Evolutionary conservation across 305 asterid genomes (phyloP).

Genomic region (Rubia balearica): DNA sequence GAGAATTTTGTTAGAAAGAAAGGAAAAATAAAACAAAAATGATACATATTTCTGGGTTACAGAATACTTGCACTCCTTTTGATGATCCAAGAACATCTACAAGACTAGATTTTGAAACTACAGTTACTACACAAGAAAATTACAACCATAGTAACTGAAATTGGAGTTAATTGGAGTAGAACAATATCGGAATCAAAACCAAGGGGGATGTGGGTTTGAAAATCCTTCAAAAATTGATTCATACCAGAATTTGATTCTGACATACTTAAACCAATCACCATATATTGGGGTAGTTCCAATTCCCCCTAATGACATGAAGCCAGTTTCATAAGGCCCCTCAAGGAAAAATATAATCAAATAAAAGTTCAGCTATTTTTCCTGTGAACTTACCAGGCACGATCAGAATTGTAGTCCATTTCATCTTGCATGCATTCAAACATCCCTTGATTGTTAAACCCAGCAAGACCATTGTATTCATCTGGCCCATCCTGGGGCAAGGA

Average conservation of each 20-base stretch:
- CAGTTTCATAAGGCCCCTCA: not conserved
- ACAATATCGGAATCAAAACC: too few relatives aligned
- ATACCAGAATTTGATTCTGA: too few relatives aligned
- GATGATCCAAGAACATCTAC: not conserved
- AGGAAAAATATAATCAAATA: not conserved
- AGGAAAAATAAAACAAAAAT: too few relatives aligned
- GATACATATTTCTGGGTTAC: too few relatives aligned
- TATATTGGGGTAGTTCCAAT: too few relatives aligned
- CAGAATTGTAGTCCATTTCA: conserved; percentile 91
- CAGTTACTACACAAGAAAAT: too few relatives aligned
- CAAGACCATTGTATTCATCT: conserved; percentile 29
- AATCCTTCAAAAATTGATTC: too few relatives aligned
- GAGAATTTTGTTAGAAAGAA: conserved; percentile 1
- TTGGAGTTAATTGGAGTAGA: too few relatives aligned
- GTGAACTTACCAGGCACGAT: conserved; percentile 80
- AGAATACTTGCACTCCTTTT: not conserved
- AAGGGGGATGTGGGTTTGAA: too few relatives aligned
- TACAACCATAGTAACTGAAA: too few relatives aligned
- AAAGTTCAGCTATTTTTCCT: not conserved
- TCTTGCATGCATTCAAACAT: conserved; percentile 70
- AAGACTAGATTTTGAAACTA: not conserved
- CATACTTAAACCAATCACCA: too few relatives aligned
- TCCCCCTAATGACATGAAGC: not conserved
- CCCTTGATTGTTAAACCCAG: conserved; percentile 48
- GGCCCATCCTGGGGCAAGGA: conserved; percentile 43